Conservation (phyloP, 805 yeast species). For the Torulaspora franciscae region DNA sequence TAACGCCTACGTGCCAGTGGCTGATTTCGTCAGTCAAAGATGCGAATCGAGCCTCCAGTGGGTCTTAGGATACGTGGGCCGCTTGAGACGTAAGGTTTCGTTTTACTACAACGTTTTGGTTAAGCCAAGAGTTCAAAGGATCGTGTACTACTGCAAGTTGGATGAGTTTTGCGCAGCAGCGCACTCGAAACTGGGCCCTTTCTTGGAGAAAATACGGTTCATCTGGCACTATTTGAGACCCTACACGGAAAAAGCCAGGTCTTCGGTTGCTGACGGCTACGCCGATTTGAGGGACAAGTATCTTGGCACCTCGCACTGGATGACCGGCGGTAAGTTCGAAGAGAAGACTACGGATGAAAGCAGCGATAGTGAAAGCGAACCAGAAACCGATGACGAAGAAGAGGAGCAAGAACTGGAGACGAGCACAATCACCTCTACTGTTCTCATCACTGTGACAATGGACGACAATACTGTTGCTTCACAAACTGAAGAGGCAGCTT, state of each 20-base stretch:
- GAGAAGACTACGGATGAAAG: constrained; percentile 1
- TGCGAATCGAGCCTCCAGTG: constrained; percentile 8
- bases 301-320: constrained; percentile 10
- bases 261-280: constrained; percentile 5
- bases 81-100: constrained; percentile 3
- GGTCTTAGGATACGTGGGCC: constrained; percentile 1
- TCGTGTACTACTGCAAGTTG: constrained; percentile 6
- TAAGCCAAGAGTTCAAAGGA: constrained; percentile 8
- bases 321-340: constrained; percentile 7
- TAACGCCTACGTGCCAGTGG: constrained; percentile 8
- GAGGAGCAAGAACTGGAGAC: constrained; percentile 14
- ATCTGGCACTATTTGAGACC: constrained; percentile 12
- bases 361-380: constrained; percentile 7
- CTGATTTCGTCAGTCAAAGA: background rate
- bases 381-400: constrained; percentile 7
- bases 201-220: constrained; percentile 13
- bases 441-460: constrained; percentile 19
- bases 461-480: constrained; percentile 12
- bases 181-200: constrained; percentile 12
- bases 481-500: constrained; percentile 10
- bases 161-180: constrained; percentile 9
- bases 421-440: constrained; percentile 21
- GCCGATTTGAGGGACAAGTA: constrained; percentile 5
- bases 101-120: constrained; percentile 15
- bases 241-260: constrained; percentile 9